phyloP scores from a whole-genome alignment of 2,329 filamentous ascomycete species.

The Simplicillium sp. region DNA sequence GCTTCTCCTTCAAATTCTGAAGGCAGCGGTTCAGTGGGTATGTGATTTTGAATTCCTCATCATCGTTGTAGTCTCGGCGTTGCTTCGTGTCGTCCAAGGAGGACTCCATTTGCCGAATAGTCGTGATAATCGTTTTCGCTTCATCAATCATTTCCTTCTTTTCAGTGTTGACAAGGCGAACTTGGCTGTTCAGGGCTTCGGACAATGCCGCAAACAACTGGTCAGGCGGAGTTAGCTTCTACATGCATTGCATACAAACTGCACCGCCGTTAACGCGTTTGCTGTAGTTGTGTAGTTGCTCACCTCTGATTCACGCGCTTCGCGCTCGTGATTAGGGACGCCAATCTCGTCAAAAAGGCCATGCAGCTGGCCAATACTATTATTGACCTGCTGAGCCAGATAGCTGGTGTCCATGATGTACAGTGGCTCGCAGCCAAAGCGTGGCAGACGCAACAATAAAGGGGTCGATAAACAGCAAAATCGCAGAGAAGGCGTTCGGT shows the following conservation, averaged over 20 bases:
- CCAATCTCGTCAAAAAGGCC: slow-evolving; percentile 96
- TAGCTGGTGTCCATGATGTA: slow-evolving; percentile 79
- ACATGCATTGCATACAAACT: background rate
- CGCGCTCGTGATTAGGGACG: slow-evolving; percentile 85
- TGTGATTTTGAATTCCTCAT: slow-evolving; percentile 65
- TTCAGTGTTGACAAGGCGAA: slow-evolving; percentile 74
- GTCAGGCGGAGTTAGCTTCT: slow-evolving; percentile 2
- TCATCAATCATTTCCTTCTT: slow-evolving; percentile 89
- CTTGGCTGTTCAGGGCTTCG: slow-evolving; percentile 82
- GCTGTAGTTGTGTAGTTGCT: slow-evolving; percentile 15
- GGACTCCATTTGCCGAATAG: slow-evolving; percentile 87
- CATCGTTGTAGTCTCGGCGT: slow-evolving; percentile 54
- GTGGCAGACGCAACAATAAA: no score
- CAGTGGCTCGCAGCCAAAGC: background rate
- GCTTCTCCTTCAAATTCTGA: slow-evolving; percentile 74
- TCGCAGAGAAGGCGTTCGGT: no score
- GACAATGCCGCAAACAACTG: slow-evolving; percentile 89
- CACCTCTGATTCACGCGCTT: slow-evolving; percentile 83
- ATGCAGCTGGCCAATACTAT: slow-evolving; percentile 86
- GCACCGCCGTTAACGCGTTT: background rate
- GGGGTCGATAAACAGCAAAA: no score
- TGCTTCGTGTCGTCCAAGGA: slow-evolving; percentile 71
- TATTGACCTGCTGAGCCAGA: slow-evolving; percentile 89
- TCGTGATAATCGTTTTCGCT: slow-evolving; percentile 72
- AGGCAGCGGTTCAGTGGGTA: slow-evolving; percentile 78